Percentiles rank a stretch among this genome's conserved stretches.
Conservation (phyloP, 1,284 basidiomycete species). For the Taiwanofungus camphoratus region DNA sequence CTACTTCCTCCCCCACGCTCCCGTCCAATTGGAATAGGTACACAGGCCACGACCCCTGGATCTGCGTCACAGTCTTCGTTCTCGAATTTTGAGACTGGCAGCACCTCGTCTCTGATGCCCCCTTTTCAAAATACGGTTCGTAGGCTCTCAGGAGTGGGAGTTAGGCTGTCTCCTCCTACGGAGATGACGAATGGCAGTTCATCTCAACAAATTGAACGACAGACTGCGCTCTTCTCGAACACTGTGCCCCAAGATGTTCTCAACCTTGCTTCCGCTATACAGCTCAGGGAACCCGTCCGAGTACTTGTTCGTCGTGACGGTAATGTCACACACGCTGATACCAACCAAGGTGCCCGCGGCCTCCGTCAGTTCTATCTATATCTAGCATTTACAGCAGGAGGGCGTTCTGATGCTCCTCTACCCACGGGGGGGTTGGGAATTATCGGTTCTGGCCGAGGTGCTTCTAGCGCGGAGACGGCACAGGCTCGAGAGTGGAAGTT, state of each 20-base stretch:
- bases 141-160: conserved; percentile 51
- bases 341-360: conserved; percentile 70
- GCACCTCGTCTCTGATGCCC: conserved; percentile 35
- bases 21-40: conserved; percentile 43
- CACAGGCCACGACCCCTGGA: conserved; percentile 32
- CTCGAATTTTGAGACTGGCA: conserved; percentile 46
- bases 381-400: conserved; percentile 83
- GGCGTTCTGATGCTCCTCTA: conserved; percentile 57
- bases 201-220: conserved; percentile 62
- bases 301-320: conserved; percentile 96
- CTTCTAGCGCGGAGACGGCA: conserved; percentile 75
- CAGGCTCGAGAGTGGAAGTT: conserved; percentile 97
- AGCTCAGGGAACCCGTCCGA: conserved; percentile 90
- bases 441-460: conserved; percentile 81
- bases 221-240: conserved; percentile 95
- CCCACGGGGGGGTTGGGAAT: conserved; percentile 73
- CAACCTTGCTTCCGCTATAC: conserved; percentile 82
- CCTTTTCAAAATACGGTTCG: conserved; percentile 51
- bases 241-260: conserved; percentile 92
- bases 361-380: conserved; percentile 92
- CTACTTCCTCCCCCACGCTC: conserved; percentile 82
- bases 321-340: conserved; percentile 69
- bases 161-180: conserved; percentile 25
- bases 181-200: conserved; percentile 10
- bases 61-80: conserved; percentile 37